Evolutionary conservation across 495 filamentous ascomycete species (phyloP), one percentile per base, ranked within the genome.

Genomic region (Margaritispora aquatica): DNA sequence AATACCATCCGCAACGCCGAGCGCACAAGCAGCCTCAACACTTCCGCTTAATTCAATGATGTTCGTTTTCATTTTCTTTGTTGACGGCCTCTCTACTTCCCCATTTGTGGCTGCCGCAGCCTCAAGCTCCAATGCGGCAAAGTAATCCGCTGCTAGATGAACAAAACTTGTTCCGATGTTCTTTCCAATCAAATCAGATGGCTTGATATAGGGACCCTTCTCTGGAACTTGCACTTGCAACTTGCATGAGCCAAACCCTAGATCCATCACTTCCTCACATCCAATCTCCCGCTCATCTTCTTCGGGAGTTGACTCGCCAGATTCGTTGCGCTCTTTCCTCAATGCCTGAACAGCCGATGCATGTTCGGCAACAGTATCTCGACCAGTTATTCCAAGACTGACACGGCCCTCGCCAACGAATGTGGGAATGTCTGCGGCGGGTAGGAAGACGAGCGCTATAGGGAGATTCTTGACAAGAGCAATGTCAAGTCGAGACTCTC

Each of bases 111-210:
- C 72, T 48, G 62, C 54, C 49, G 69, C 71, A 48, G 73, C 75
- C 61, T 72, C 69, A 55, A 70, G 65, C 73, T 97, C 94, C 47
- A 98, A 70, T 26, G 79, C 73, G 26, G 82, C 75, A 76, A 98
- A 98, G 73, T 95, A 97, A 48, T 84, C 77, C 64, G 82, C 78
- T 15, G 91, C 79, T 52, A 98, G 78, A 54, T 87, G 83, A 26
- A 88, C 89, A 70, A 98, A 98, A 74, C 93, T 97, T 19, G 95
- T 97, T 36, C 91, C 90, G 46, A 98, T 87, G 67, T 93, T 96
- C 72, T 87, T 91, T n/a, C 95, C 94, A 58, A 97, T 81, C 60
- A 98, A 74, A 66, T 96, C 83, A 71, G 82, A 84, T 13, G 89
- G 79, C 27, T 80, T 77, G 21, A 70, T 73, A 66, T 92, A 83